A percentile compares a stretch with the other conserved stretches of the same genome.
Conservation (phyloP, 805 yeast species). For the Starmerella floris region DNA sequence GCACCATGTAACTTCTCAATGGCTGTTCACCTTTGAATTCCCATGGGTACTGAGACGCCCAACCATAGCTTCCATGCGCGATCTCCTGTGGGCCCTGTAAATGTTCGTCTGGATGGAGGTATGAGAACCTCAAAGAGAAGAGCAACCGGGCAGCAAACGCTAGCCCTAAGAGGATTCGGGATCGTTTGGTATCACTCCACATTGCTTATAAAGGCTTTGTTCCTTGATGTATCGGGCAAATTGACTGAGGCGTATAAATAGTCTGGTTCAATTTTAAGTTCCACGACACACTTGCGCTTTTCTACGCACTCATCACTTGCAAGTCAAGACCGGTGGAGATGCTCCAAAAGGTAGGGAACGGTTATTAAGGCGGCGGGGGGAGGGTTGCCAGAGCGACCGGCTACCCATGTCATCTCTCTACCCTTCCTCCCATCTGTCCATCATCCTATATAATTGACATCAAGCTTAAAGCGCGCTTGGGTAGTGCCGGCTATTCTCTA, state of each 20-base stretch:
- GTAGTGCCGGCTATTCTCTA: too few species aligned
- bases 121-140: slow-evolving; percentile 58
- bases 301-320: too few species aligned
- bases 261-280: neutral
- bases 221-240: neutral
- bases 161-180: slow-evolving; percentile 38
- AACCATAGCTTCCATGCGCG: slow-evolving; percentile 33
- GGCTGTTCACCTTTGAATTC: slow-evolving; percentile 51
- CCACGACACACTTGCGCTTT: neutral
- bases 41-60: slow-evolving; percentile 56
- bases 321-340: too few species aligned
- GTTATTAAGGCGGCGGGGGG: too few species aligned
- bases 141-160: slow-evolving; percentile 39
- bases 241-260: too few species aligned
- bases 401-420: too few species aligned
- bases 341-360: too few species aligned
- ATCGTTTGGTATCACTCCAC: slow-evolving; percentile 18
- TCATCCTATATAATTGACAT: too few species aligned
- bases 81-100: slow-evolving; percentile 79
- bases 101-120: slow-evolving; percentile 96
- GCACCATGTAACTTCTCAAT: slow-evolving; percentile 58
- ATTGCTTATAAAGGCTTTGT: neutral
- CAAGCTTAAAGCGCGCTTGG: too few species aligned
- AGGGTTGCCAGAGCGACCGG: too few species aligned
- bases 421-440: too few species aligned